These are phyloP conservation scores for Solanum appendiculatum DNA, from an alignment of 257 asterid genomes.

Conservation along the genomic window DNA sequence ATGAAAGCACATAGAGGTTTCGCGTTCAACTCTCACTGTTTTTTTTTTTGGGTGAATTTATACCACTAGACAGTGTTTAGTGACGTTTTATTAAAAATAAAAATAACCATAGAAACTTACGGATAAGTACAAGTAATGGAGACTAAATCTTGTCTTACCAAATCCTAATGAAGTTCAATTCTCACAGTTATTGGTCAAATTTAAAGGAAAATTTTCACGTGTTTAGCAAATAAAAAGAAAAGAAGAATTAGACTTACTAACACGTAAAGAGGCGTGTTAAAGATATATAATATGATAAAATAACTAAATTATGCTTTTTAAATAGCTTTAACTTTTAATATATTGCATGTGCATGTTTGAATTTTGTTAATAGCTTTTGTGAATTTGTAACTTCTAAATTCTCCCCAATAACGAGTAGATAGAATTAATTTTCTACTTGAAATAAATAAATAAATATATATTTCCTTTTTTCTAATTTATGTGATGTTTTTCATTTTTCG, in stretches of 20 bases:
- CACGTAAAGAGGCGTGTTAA: not conserved
- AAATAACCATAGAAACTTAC: too few species aligned
- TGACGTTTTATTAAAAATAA: too few species aligned
- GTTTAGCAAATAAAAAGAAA: not conserved
- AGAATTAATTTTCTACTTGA: not conserved
- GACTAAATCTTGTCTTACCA: too few species aligned
- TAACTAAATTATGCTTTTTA: not conserved
- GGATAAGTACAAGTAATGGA: too few species aligned
- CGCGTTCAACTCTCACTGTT: accelerated
- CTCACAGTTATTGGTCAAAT: accelerated
- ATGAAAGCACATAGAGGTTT: not conserved
- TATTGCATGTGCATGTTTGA: not conserved
- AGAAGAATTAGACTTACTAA: not conserved
- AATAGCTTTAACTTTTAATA: not conserved
- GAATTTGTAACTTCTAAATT: not conserved
- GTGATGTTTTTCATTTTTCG: too few species aligned
- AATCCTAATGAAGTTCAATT: too few species aligned
- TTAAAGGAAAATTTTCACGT: not conserved
- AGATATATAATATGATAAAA: not conserved
- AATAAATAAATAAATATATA: too few species aligned
- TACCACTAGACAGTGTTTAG: too few species aligned
- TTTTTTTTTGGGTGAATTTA: too few species aligned
- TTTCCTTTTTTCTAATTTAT: too few species aligned
- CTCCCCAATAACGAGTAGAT: not conserved
- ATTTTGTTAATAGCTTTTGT: not conserved